Evolutionary conservation across 352 stramenopile genomes (phyloP).

Genomic region (Pythium diclinum): DNA sequence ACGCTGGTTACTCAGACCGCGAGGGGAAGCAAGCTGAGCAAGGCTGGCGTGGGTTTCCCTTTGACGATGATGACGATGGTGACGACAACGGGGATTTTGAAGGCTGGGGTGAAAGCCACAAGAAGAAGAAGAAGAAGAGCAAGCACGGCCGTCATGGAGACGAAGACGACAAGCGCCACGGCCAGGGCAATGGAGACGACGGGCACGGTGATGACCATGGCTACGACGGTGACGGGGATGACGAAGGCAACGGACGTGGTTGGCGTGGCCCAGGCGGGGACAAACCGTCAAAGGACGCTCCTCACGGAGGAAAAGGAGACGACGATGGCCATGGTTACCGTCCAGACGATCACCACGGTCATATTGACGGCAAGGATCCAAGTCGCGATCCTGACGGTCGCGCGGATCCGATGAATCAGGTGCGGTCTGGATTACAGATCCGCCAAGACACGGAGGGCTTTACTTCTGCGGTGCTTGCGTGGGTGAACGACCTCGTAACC

Average conservation of each 20-base stretch:
- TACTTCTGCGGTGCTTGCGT: conserved; percentile 5
- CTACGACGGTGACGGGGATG: not conserved
- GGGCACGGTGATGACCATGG: not conserved
- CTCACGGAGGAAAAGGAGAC: not conserved
- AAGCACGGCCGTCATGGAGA: not conserved
- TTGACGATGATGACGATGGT: conserved; percentile 1
- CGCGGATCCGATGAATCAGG: not conserved
- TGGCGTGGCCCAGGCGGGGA: too few relatives aligned
- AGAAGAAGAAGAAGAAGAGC: not conserved
- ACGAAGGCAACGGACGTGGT: too few relatives aligned
- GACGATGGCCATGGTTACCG: not conserved
- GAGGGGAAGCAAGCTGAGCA: not conserved
- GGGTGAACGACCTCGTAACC: conserved; percentile 9
- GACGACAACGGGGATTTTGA: conserved; percentile 1
- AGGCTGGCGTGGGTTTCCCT: not conserved
- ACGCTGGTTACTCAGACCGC: not conserved
- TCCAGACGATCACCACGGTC: too few relatives aligned
- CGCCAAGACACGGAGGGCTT: conserved; percentile 17
- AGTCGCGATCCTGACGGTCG: not conserved
- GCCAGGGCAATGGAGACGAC: not conserved
- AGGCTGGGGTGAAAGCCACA: not conserved
- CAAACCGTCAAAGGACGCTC: too few relatives aligned
- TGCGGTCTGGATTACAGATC: conserved; percentile 6
- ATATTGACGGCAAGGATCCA: too few relatives aligned
- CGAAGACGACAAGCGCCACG: not conserved